Evolutionary conservation across 108 stramenopile genomes (phyloP), one percentile per base, ranked within the genome.

Genomic region (Cyclotella kingstonii): DNA sequence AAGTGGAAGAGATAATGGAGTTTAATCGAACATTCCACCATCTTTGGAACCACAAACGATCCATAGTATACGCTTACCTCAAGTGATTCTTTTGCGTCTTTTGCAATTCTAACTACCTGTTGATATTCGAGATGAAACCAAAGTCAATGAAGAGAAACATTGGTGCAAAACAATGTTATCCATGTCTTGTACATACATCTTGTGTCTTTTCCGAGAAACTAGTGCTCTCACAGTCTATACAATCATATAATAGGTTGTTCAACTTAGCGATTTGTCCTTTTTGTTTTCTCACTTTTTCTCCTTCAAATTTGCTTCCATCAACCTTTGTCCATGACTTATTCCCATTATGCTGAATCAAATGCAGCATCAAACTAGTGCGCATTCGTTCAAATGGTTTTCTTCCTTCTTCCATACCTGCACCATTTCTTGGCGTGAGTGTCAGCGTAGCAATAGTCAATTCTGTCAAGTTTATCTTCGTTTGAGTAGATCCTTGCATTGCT

Each of bases 351-450:
- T 75, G 74, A 19, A 75, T 63, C 74, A 75, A 53, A 48, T 75
- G 74, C 19, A 75, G 58, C 66, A 75, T 67, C 43, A 75, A 27
- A 47, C 74, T 75, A 21, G 66, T 75, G 4, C 74, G 52, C 48
- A 75, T 67, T 31, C 74, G 46, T 36, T 75, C 65, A 34, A 75
- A 75, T 10, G 63, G 52, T 50, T 54, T 60, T 10, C 74, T 40
- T 27, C 74, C 74, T 14, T 33, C 41, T 11, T 56, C 50, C 44
- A 75, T 67, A 10, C 74, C 74, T 0, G 60, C 58, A 5, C 74
- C 74, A 33, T 67, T 55, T 33, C 74, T 29, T 12, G 74, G 74
- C 35, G 67, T 59, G 11, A 75, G 29, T 49, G 60, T 61, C 12
- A 75, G 53, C 6, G 74, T 67, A n/a, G 65, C 74, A 19, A 75